Conservation (phyloP, 495 filamentous ascomycete genomes). For the Melanomma pulvis-pyrius region DNA sequence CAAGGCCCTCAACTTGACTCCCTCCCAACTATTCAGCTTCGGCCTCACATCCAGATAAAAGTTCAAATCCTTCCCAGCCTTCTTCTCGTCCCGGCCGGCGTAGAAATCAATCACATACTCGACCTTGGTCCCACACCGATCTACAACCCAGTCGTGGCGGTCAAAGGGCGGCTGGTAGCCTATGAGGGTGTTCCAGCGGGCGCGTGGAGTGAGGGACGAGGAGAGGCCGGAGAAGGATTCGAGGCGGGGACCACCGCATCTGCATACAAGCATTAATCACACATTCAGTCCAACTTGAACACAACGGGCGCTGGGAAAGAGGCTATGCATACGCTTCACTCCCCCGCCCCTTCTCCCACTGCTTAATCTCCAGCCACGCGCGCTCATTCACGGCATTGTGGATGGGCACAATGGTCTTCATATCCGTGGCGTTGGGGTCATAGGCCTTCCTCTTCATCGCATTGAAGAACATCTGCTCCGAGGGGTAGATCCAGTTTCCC, state of each 20-base stretch:
- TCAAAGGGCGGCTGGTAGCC: conserved; percentile 93
- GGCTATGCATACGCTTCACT: conserved; percentile 51
- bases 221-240: conserved; percentile 77
- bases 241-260: conserved; percentile 80
- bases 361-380: conserved; percentile 51
- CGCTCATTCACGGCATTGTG: conserved; percentile 83
- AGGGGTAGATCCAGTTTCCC: conserved; percentile 97
- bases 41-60: conserved; percentile 96
- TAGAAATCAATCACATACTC: conserved; percentile 99
- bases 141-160: conserved; percentile 95
- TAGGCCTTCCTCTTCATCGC: conserved; percentile 84
- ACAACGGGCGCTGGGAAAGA: background rate
- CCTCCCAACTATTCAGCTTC: conserved; percentile 90
- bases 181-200: conserved; percentile 75
- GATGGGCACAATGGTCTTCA: conserved; percentile 90
- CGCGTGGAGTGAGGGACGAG: conserved; percentile 70
- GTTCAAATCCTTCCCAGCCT: conserved; percentile 66
- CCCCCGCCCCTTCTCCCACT: conserved; percentile 76
- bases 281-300: background rate
- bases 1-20: conserved; percentile 77
- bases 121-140: conserved; percentile 83
- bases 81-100: conserved; percentile 65
- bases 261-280: conserved; percentile 39
- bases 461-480: conserved; percentile 92
- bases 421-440: conserved; percentile 65